These are phyloP conservation scores for Blepharisma stoltei DNA, from an alignment of 73 alveolate genomes.

Conservation along the genomic window DNA sequence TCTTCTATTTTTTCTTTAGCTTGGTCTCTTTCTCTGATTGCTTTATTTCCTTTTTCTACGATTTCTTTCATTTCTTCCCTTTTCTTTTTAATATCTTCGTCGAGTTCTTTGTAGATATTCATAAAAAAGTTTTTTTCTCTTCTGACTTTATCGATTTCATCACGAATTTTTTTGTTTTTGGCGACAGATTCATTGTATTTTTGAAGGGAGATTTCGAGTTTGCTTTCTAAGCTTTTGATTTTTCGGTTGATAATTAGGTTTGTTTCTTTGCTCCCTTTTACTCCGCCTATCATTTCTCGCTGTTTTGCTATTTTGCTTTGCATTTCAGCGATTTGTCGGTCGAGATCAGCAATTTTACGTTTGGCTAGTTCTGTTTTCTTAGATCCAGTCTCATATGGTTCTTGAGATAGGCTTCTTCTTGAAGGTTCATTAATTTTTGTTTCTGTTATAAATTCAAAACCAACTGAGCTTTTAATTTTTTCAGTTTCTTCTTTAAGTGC, in stretches of 20 bases:
- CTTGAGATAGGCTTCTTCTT: background rate
- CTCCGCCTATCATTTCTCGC: background rate
- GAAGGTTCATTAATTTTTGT: background rate
- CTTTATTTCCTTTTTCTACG: background rate
- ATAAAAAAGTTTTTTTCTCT: background rate
- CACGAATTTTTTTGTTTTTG: slow-evolving; percentile 1
- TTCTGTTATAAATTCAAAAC: background rate
- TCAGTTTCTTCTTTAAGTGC: background rate
- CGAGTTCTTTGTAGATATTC: background rate
- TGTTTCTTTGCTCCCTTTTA: background rate
- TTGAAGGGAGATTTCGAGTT: background rate
- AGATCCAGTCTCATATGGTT: background rate
- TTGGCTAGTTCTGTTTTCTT: background rate
- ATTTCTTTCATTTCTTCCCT: slow-evolving; percentile 6
- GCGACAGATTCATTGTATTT: background rate
- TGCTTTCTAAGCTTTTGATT: background rate
- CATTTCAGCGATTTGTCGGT: background rate
- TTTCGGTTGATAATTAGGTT: background rate
- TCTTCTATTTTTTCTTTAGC: background rate
- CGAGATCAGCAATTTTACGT: background rate
- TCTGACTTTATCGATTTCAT: background rate
- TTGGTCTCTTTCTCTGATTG: background rate
- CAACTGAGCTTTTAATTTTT: background rate
- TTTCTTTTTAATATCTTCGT: background rate
- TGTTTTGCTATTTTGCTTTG: background rate